Percentiles rank a stretch among this genome's conserved stretches.
Conservation (phyloP, 2,329 filamentous ascomycete genomes). For the Nemania sp. region DNA sequence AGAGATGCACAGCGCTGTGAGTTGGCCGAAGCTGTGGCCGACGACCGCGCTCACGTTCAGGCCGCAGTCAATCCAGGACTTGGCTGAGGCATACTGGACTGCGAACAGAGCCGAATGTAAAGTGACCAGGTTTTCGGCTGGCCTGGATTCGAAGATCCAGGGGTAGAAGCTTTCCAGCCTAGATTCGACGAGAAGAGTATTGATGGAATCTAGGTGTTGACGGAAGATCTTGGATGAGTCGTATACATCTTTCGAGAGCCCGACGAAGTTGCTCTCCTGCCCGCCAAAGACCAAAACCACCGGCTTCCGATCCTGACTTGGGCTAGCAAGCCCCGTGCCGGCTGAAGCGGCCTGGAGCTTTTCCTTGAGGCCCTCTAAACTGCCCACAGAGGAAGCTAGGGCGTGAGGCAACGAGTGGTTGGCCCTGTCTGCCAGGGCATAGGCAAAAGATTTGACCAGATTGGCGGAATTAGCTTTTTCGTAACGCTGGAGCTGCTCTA, state of each 20-base stretch:
- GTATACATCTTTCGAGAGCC: conserved; percentile 30
- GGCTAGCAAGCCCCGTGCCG: conserved; percentile 18
- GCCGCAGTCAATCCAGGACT: conserved; percentile 44
- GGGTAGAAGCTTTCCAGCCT: conserved; percentile 37
- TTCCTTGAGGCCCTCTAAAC: conserved; percentile 1
- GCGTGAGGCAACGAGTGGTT: conserved; percentile 13
- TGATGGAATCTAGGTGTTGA: conserved; percentile 27
- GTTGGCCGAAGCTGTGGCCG: conserved; percentile 48
- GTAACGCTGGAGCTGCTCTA: conserved; percentile 22
- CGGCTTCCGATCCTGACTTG: conserved; percentile 33
- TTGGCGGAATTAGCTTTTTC: too few relatives aligned
- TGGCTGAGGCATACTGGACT: conserved; percentile 42
- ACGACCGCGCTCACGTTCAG: conserved; percentile 37
- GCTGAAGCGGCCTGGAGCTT: background rate
- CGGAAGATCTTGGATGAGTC: conserved; percentile 30
- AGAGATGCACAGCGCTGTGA: conserved; percentile 45
- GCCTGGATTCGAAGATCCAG: conserved; percentile 33
- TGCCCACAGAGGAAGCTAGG: background rate
- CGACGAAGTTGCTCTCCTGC: conserved; percentile 36
- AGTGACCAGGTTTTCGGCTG: conserved; percentile 31
- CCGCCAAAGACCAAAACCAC: conserved; percentile 31
- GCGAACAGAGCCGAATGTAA: conserved; percentile 45
- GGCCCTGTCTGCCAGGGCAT: conserved; percentile 10
- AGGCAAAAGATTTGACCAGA: conserved; percentile 10
- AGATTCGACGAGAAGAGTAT: conserved; percentile 4